phyloP scores from a whole-genome alignment of 495 filamentous ascomycete genomes.

The Aspergillus ellipticus region DNA sequence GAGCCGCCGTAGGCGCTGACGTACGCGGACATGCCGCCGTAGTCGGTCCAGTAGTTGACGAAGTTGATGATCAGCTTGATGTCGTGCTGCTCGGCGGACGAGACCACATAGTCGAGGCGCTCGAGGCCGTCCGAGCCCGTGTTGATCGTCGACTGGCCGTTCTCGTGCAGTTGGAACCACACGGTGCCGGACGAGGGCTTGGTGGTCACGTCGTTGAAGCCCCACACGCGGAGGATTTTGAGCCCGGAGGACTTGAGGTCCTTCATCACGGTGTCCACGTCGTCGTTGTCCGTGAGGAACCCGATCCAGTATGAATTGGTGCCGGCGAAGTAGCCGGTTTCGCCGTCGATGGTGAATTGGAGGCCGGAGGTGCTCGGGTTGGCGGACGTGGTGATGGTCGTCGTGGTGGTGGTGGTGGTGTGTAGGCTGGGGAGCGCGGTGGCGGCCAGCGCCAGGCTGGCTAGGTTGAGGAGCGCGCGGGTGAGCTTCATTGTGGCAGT shows the following conservation, averaged over 20 bases:
- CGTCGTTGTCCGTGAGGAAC: constrained; percentile 60
- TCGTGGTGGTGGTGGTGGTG: not conserved
- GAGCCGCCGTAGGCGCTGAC: constrained; percentile 49
- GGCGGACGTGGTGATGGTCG: constrained; percentile 1
- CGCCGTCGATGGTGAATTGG: constrained; percentile 60
- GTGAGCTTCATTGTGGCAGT: constrained; percentile 12
- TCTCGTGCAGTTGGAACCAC: constrained; percentile 57
- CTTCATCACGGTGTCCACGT: constrained; percentile 57
- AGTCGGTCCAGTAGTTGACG: constrained; percentile 61
- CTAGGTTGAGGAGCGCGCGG: constrained; percentile 59
- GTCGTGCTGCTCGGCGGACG: constrained; percentile 50
- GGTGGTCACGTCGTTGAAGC: constrained; percentile 62
- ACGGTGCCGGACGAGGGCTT: constrained; percentile 46
- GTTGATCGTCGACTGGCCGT: constrained; percentile 58
- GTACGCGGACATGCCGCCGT: constrained; percentile 63
- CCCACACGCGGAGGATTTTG: constrained; percentile 69
- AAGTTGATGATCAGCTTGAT: constrained; percentile 59
- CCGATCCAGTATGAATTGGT: constrained; percentile 74
- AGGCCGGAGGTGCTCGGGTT: constrained; percentile 39
- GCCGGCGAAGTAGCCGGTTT: constrained; percentile 61
- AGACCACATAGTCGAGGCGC: constrained; percentile 63
- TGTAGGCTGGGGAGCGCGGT: constrained; percentile 5
- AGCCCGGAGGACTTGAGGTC: constrained; percentile 52
- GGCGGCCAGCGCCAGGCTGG: constrained; percentile 20
- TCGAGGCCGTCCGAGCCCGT: constrained; percentile 63